phyloP scores from a whole-genome alignment of 1,284 basidiomycete genomes.

The Heterobasidion parviporum region DNA sequence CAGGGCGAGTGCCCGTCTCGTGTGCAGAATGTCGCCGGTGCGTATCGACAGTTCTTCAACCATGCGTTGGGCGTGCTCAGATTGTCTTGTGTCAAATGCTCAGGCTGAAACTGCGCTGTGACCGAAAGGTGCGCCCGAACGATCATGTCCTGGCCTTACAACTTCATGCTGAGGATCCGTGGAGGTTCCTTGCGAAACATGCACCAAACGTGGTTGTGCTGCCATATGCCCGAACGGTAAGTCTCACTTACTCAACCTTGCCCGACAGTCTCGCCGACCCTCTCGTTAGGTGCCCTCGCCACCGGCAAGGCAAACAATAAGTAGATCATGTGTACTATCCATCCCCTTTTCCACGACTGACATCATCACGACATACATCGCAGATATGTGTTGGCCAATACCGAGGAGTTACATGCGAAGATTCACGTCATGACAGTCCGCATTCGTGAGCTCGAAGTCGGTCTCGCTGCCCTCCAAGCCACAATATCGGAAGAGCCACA shows the following conservation, averaged over 20 bases:
- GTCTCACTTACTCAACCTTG: slow-evolving; percentile 1
- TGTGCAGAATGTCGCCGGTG: slow-evolving; percentile 66
- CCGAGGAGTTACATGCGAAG: slow-evolving; percentile 57
- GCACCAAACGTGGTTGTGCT: slow-evolving; percentile 59
- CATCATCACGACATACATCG: neutral
- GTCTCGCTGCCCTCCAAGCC: slow-evolving; percentile 39
- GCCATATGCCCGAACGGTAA: slow-evolving; percentile 63
- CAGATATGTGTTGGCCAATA: slow-evolving; percentile 55
- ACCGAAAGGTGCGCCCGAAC: slow-evolving; percentile 43
- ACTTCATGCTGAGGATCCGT: neutral
- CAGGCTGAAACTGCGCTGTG: slow-evolving; percentile 65
- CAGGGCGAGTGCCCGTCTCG: slow-evolving; percentile 49
- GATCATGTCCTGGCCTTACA: slow-evolving; percentile 2
- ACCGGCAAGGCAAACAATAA: slow-evolving; percentile 40
- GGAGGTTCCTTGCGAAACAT: slow-evolving; percentile 66
- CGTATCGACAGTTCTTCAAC: slow-evolving; percentile 10
- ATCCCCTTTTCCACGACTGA: neutral
- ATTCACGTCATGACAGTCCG: slow-evolving; percentile 46
- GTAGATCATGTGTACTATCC: slow-evolving; percentile 1
- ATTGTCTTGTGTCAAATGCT: neutral
- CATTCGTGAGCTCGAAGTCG: slow-evolving; percentile 51
- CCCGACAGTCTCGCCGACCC: neutral
- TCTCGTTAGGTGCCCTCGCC: slow-evolving; percentile 39
- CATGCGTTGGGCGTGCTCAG: neutral
- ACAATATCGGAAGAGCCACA: slow-evolving; percentile 37